Conservation (phyloP, 2,329 filamentous ascomycete species). For the Sporothrix dimorphospora region DNA sequence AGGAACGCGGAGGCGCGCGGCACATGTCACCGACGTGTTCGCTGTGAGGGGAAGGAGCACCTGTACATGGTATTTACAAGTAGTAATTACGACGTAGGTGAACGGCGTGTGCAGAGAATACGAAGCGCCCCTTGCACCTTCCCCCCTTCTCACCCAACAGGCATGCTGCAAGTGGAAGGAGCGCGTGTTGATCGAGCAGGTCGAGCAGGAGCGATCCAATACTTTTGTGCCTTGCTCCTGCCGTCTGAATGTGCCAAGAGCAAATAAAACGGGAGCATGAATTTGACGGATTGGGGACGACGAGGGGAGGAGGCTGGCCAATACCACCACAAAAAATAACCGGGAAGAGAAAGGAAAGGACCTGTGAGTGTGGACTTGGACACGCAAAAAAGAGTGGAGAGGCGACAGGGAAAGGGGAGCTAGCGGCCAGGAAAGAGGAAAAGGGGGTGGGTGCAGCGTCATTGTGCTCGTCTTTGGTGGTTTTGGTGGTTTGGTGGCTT, state of each 20-base stretch:
- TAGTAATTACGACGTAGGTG: no score
- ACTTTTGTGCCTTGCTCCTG: background rate
- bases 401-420: background rate
- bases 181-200: background rate
- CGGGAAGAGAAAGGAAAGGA: background rate
- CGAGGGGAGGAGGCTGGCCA: background rate
- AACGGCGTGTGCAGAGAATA: no score
- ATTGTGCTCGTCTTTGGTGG: background rate
- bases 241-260: background rate
- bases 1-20: background rate
- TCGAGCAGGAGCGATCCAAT: background rate
- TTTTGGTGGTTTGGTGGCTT: background rate
- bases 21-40: background rate
- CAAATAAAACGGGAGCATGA: background rate
- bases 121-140: no score
- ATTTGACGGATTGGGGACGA: background rate
- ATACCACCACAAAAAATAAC: background rate
- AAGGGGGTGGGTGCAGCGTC: background rate
- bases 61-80: no score
- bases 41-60: background rate
- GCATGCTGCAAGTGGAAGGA: background rate
- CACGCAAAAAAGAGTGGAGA: constrained; percentile 2
- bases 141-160: background rate
- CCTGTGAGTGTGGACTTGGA: background rate
- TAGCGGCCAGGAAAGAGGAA: constrained; percentile 8